Evolutionary conservation across 1,284 basidiomycete genomes (phyloP), one percentile per base, ranked within the genome.

Genomic region (Cerrena zonata): DNA sequence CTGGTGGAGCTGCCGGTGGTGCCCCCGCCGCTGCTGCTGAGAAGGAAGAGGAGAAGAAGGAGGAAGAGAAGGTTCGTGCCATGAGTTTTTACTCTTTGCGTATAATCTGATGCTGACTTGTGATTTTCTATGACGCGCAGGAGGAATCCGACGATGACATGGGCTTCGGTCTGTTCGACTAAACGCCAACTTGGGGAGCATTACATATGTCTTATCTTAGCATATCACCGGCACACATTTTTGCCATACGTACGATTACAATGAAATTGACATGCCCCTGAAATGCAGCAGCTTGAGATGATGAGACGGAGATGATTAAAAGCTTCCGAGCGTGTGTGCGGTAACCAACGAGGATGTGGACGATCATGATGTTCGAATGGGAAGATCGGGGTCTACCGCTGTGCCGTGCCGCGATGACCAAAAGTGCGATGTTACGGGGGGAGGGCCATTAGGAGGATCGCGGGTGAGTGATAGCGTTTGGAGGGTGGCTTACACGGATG

Each of bases 91-190:
- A n/a, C n/a, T n/a, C n/a, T n/a, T n/a, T n/a, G n/a, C n/a, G n/a
- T n/a, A n/a, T n/a, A n/a, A n/a, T n/a, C n/a, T n/a, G n/a, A n/a
- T n/a, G 65, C 47, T 21, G 21, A 11, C 39, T 48, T 60, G 21
- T 39, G 42, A 5, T 11, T 52, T 37, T 40, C 43, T 36, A 19
- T 10, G 7, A 3, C 41, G 47, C 61, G 53, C 67, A 90, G 85
- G 87, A 90, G 71, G 89, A 91, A 68, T 89, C 87, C 52, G 88
- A 91, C 74, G 89, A 91, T 55, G 89, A 91, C 69, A 90, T 91
- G 88, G 88, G 91, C 77, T 94, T 94, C 74, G 91, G 91, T 78
- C 82, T 94, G 57, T 94, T 94, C 80, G 91, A 94, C 77, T 94
- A 86, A 81, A 60, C 67, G 25, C 23, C 34, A 13, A 13, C 41